Conservation (phyloP, 2,329 filamentous ascomycete species). For the Colletotrichum musae region DNA sequence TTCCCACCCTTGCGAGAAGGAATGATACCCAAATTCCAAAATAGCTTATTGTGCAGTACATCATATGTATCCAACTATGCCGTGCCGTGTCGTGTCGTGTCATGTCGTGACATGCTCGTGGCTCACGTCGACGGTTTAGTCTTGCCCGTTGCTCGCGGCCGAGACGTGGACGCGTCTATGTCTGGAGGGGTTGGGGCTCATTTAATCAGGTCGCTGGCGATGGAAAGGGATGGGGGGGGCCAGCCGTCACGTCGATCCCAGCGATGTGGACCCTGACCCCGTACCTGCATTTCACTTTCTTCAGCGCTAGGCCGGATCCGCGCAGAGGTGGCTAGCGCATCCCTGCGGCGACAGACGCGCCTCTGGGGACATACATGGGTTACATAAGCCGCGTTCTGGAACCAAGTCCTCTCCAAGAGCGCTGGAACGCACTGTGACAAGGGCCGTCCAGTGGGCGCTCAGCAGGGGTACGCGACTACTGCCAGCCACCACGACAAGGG, state of each 20-base stretch:
- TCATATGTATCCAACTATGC: no score
- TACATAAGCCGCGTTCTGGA: constrained; percentile 36
- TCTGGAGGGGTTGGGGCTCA: constrained; percentile 1
- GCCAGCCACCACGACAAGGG: constrained; percentile 35
- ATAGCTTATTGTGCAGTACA: not conserved
- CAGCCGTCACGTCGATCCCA: constrained; percentile 37
- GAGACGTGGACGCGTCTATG: constrained; percentile 7
- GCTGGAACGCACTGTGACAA: constrained; percentile 11
- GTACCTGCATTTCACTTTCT: constrained; percentile 39
- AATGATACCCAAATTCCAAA: constrained; percentile 39
- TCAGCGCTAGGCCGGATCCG: constrained; percentile 39
- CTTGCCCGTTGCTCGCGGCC: not conserved
- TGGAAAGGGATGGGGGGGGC: not conserved
- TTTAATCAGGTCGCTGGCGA: constrained; percentile 3
- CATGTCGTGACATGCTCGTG: no score
- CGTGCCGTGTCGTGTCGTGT: no score
- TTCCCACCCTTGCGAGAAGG: constrained; percentile 34
- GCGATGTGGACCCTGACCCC: constrained; percentile 33
- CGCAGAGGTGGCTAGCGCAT: constrained; percentile 22
- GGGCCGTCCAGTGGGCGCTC: constrained; percentile 4
- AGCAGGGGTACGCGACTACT: constrained; percentile 37
- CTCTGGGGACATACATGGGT: constrained; percentile 32
- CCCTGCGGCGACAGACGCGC: constrained; percentile 36
- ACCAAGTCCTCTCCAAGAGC: not conserved
- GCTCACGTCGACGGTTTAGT: not conserved